phyloP scores from a whole-genome alignment of 108 stramenopile genomes.

The Skeletonema grethae region DNA sequence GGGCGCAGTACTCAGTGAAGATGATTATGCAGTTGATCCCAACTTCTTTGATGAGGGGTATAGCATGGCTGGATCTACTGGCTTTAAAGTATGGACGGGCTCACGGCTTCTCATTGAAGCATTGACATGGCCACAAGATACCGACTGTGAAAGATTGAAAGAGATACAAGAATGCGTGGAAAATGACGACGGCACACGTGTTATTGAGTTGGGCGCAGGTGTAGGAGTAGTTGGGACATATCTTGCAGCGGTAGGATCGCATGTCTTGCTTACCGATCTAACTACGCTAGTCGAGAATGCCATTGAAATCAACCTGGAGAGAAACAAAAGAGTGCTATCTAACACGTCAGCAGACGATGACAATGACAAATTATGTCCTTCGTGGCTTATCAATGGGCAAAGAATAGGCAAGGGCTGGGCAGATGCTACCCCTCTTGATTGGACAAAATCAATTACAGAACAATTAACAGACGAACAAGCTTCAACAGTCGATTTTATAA shows the following conservation, averaged over 20 bases:
- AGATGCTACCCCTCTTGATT: slow-evolving; percentile 53
- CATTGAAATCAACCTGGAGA: slow-evolving; percentile 47
- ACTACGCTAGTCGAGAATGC: slow-evolving; percentile 67
- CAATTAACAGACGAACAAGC: slow-evolving; percentile 41
- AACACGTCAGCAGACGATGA: not conserved
- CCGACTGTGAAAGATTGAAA: slow-evolving; percentile 16
- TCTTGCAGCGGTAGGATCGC: slow-evolving; percentile 44
- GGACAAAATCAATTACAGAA: slow-evolving; percentile 54
- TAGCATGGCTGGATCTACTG: slow-evolving; percentile 66
- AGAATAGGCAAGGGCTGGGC: slow-evolving; percentile 69
- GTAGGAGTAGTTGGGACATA: slow-evolving; percentile 68
- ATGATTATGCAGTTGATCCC: slow-evolving; percentile 54
- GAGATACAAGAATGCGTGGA: slow-evolving; percentile 39
- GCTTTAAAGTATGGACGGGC: slow-evolving; percentile 74
- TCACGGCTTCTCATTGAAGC: slow-evolving; percentile 63
- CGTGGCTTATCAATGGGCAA: slow-evolving; percentile 35
- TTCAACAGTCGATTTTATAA: slow-evolving; percentile 49
- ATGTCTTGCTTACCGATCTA: slow-evolving; percentile 66
- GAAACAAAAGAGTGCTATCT: slow-evolving; percentile 30
- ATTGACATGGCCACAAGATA: slow-evolving; percentile 35
- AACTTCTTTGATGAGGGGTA: slow-evolving; percentile 71
- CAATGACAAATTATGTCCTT: not conserved
- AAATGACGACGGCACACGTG: not conserved
- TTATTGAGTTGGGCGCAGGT: slow-evolving; percentile 67
- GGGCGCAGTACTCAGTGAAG: slow-evolving; percentile 16